phyloP scores from a whole-genome alignment of 495 filamentous ascomycete genomes.

The Lophiostoma macrostomum region DNA sequence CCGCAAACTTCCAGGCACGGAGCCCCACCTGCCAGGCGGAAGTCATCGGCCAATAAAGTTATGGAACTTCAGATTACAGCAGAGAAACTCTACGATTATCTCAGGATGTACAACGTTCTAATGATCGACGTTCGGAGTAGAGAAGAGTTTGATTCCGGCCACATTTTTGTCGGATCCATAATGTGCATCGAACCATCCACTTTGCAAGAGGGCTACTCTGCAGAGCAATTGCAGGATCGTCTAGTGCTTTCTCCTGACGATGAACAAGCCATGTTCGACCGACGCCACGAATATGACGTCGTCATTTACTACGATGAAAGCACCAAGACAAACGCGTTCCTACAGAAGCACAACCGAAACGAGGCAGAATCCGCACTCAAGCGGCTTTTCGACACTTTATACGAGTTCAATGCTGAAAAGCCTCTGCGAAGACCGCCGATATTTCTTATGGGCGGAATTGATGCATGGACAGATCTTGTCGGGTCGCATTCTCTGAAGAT shows the following conservation, averaged over 20 bases:
- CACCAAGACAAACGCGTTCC: slow-evolving; percentile 53
- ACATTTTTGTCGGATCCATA: slow-evolving; percentile 75
- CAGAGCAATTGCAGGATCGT: slow-evolving; percentile 76
- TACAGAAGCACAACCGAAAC: slow-evolving; percentile 47
- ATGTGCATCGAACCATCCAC: slow-evolving; percentile 90
- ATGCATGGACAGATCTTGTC: slow-evolving; percentile 78
- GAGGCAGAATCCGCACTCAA: slow-evolving; percentile 58
- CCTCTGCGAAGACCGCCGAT: slow-evolving; percentile 66
- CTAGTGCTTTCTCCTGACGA: slow-evolving; percentile 72
- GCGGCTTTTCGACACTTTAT: slow-evolving; percentile 73
- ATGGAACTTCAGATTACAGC: slow-evolving; percentile 62
- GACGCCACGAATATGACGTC: slow-evolving; percentile 75
- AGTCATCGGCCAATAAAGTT: slow-evolving; percentile 52
- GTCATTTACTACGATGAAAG: slow-evolving; percentile 87
- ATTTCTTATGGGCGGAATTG: slow-evolving; percentile 75
- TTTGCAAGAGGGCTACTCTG: slow-evolving; percentile 73
- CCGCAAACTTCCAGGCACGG: slow-evolving; percentile 7
- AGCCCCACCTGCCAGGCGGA: slow-evolving; percentile 19
- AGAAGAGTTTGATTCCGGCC: slow-evolving; percentile 79
- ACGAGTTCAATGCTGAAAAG: slow-evolving; percentile 78
- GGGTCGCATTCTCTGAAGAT: slow-evolving; percentile 65
- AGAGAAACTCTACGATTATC: slow-evolving; percentile 61
- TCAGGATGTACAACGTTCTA: slow-evolving; percentile 62
- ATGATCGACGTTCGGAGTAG: slow-evolving; percentile 83
- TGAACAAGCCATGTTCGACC: slow-evolving; percentile 72